Evolutionary conservation across 2,329 filamentous ascomycete genomes (phyloP).

Genomic region (Lecanicillium sp.): DNA sequence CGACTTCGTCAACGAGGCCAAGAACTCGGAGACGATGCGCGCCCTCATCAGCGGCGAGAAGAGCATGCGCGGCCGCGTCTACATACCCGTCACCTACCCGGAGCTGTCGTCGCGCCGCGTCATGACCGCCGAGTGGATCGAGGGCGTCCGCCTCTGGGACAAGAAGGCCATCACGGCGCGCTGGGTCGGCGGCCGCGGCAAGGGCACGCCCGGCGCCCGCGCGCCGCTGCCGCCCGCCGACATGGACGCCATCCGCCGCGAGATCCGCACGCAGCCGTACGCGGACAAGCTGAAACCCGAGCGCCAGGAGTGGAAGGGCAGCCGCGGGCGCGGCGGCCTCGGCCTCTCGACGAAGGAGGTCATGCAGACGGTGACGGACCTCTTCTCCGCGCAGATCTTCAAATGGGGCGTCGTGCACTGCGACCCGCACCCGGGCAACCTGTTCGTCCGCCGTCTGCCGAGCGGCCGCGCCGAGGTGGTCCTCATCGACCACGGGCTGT

Average conservation of each 20-base stretch:
- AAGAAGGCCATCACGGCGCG: conserved; percentile 69
- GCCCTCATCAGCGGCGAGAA: conserved; percentile 69
- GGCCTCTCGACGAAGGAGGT: conserved; percentile 78
- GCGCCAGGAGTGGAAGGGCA: conserved; percentile 71
- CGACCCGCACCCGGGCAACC: conserved; percentile 95
- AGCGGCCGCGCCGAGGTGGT: conserved; percentile 83
- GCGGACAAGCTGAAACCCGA: conserved; percentile 69
- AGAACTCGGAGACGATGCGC: conserved; percentile 82
- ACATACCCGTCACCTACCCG: conserved; percentile 78
- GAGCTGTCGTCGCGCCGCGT: conserved; percentile 79
- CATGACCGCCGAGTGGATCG: conserved; percentile 96
- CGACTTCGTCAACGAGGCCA: conserved; percentile 87
- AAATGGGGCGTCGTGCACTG: conserved; percentile 94
- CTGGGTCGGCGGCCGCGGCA: conserved; percentile 73
- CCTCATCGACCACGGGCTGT: conserved; percentile 94
- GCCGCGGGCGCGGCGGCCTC: conserved; percentile 67
- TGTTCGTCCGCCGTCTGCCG: conserved; percentile 83
- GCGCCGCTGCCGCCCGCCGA: conserved; percentile 50
- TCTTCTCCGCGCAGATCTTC: conserved; percentile 98
- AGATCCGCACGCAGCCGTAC: conserved; percentile 45
- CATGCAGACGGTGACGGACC: conserved; percentile 93
- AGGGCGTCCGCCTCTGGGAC: conserved; percentile 89
- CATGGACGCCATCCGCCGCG: conserved; percentile 37
- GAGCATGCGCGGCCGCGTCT: conserved; percentile 71
- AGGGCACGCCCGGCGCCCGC: conserved; percentile 74